phyloP scores from a whole-genome alignment of 140 eudicot species.

The Ambrosia hybrid region DNA sequence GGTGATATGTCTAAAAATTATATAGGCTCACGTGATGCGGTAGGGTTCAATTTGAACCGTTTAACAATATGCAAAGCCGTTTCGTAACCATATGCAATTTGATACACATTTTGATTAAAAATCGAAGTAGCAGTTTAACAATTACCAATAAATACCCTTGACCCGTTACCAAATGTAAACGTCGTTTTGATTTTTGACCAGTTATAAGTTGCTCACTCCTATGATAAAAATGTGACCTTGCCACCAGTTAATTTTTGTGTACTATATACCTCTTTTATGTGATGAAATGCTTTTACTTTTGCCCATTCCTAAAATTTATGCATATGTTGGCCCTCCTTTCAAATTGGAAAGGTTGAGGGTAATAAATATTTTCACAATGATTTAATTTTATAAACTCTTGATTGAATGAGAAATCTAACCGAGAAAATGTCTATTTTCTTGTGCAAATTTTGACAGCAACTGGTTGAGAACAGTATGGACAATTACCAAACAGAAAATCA shows the following conservation, averaged over 20 bases:
- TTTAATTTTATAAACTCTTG: neutral
- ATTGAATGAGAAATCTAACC: neutral
- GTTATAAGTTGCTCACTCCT: too few species aligned
- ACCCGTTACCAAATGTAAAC: too few species aligned
- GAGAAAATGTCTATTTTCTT: constrained; percentile 35
- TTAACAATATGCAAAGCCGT: too few species aligned
- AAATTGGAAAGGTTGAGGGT: constrained; percentile 11
- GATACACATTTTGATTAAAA: too few species aligned
- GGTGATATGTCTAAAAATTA: too few species aligned
- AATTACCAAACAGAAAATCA: constrained; percentile 77
- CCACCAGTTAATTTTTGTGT: constrained; percentile 28
- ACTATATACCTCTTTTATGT: constrained; percentile 31
- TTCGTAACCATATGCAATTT: too few species aligned
- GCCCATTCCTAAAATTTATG: constrained; percentile 37
- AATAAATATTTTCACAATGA: neutral
- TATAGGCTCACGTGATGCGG: too few species aligned
- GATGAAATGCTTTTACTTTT: constrained; percentile 36
- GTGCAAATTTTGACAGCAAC: constrained; percentile 67
- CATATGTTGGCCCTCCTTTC: constrained; percentile 21
- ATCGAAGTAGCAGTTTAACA: too few species aligned
- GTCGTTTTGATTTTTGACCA: too few species aligned
- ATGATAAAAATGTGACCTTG: too few species aligned
- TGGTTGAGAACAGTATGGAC: constrained; percentile 84
- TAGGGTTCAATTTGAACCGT: too few species aligned
- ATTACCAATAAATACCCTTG: too few species aligned